Evolutionary conservation across 1,139 yeast genomes (phyloP).

Genomic region (Debaryomycetaceae sp.): DNA sequence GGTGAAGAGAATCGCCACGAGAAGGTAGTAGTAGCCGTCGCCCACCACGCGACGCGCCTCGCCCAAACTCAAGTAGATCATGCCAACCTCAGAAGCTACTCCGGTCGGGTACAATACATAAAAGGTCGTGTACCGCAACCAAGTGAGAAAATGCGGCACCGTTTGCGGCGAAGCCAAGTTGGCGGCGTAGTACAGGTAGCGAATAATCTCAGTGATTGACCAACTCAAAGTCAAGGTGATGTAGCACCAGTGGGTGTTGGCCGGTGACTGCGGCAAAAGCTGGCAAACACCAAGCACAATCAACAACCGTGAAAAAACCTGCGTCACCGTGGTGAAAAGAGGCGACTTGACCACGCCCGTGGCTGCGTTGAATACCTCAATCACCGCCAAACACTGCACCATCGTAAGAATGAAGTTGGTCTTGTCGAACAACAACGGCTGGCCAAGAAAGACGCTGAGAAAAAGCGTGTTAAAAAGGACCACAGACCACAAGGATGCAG

Average conservation of each 20-base stretch:
- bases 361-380: slow-evolving; percentile 76
- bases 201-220: slow-evolving; percentile 84
- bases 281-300: slow-evolving; percentile 82
- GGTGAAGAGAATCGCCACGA: slow-evolving; percentile 54
- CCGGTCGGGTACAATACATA: slow-evolving; percentile 85
- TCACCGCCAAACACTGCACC: slow-evolving; percentile 78
- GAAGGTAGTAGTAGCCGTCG: slow-evolving; percentile 47
- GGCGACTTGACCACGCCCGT: slow-evolving; percentile 84
- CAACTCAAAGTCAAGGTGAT: slow-evolving; percentile 74
- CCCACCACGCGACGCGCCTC: slow-evolving; percentile 56
- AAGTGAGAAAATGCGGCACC: slow-evolving; percentile 61
- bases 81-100: slow-evolving; percentile 74
- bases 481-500: slow-evolving; percentile 43
- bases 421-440: slow-evolving; percentile 55
- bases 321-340: slow-evolving; percentile 74
- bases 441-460: slow-evolving; percentile 40
- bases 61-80: slow-evolving; percentile 64
- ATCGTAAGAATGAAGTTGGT: slow-evolving; percentile 57
- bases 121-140: slow-evolving; percentile 81
- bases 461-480: slow-evolving; percentile 40
- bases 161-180: slow-evolving; percentile 51
- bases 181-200: slow-evolving; percentile 81
- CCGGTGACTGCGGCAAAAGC: slow-evolving; percentile 65
- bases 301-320: slow-evolving; percentile 78
- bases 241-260: slow-evolving; percentile 56